Evolutionary conservation across 768 basidiomycete species (phyloP).

Genomic region (Austroboletus eburneus): DNA sequence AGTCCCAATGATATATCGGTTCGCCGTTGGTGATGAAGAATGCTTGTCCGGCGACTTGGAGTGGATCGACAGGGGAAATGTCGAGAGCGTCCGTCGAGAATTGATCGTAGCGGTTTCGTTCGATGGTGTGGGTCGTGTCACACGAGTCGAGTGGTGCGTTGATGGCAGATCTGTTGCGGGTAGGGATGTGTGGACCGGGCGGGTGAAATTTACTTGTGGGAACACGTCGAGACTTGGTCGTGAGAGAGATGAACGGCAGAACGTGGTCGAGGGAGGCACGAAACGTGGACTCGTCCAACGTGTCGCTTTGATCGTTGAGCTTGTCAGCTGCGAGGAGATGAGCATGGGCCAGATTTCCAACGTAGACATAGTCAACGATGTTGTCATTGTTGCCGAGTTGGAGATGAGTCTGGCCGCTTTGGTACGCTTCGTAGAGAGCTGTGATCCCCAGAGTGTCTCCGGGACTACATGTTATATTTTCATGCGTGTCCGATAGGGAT

Average conservation of each 20-base stretch:
- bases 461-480: constrained; percentile 46
- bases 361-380: constrained; percentile 94
- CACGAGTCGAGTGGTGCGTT: constrained; percentile 39
- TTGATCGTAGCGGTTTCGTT: constrained; percentile 80
- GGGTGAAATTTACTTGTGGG: too few relatives aligned
- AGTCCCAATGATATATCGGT: constrained; percentile 96
- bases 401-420: constrained; percentile 80
- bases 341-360: constrained; percentile 91
- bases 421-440: constrained; percentile 76
- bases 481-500: not conserved
- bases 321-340: constrained; percentile 93
- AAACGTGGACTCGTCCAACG: constrained; percentile 41
- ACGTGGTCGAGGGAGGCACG: constrained; percentile 44
- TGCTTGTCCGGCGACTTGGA: constrained; percentile 85
- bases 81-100: constrained; percentile 58
- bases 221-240: constrained; percentile 56
- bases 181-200: constrained; percentile 74
- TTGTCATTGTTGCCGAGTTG: constrained; percentile 94
- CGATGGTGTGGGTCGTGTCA: constrained; percentile 46
- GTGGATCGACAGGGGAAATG: constrained; percentile 47
- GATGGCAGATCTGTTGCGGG: constrained; percentile 53
- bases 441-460: constrained; percentile 85
- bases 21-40: constrained; percentile 99
- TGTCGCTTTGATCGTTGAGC: constrained; percentile 49
- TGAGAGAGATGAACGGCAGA: constrained; percentile 59